phyloP scores from a whole-genome alignment of 2,329 filamentous ascomycete genomes.

The Tolypocladium nubicola region DNA sequence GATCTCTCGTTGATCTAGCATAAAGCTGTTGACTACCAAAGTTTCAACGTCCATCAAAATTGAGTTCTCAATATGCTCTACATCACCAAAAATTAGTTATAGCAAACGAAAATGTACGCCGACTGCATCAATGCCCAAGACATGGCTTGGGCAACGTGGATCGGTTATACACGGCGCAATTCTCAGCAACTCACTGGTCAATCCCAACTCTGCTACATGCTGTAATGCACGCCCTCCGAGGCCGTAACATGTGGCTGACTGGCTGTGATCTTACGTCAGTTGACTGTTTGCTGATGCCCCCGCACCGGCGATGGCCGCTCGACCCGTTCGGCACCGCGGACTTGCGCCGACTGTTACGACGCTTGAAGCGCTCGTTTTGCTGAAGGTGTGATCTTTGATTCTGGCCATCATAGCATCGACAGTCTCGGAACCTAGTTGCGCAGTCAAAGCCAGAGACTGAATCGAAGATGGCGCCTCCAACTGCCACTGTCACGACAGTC shows the following conservation, averaged over 20 bases:
- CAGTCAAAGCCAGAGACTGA: background rate
- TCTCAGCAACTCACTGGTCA: background rate
- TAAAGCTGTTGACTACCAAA: too few species aligned
- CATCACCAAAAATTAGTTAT: background rate
- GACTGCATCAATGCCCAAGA: too few species aligned
- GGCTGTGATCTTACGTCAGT: background rate
- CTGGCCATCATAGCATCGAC: background rate
- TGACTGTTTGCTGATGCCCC: background rate
- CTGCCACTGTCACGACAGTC: conserved; percentile 2
- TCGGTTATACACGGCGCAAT: background rate
- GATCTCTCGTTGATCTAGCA: too few species aligned
- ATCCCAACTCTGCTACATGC: background rate
- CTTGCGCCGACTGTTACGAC: background rate
- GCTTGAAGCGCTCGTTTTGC: background rate
- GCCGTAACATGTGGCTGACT: background rate
- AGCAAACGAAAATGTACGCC: too few species aligned
- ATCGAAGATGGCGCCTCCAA: conserved; percentile 5
- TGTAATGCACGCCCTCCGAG: background rate
- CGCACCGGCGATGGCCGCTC: background rate
- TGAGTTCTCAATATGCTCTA: background rate
- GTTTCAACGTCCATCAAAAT: too few species aligned
- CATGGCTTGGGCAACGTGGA: too few species aligned
- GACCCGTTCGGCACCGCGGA: background rate
- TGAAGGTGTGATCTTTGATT: too few species aligned
- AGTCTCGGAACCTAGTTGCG: background rate